Conservation (phyloP, 148 eudicot species). For the Cornus suecica region DNA sequence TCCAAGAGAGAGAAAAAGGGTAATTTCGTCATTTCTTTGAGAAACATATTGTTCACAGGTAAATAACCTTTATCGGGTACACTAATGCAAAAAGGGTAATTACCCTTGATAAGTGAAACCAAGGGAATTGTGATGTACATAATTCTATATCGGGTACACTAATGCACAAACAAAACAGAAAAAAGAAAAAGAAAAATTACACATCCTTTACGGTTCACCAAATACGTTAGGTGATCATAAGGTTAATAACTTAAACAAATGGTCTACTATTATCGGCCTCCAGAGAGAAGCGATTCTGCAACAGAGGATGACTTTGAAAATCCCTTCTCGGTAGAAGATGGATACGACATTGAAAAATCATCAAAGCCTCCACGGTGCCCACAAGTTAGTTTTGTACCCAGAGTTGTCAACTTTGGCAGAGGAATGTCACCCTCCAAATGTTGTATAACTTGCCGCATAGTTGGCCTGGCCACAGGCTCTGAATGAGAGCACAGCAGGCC, state of each 20-base stretch:
- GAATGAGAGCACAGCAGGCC: slow-evolving; percentile 37
- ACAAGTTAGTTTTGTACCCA: background rate
- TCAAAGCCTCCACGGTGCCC: background rate
- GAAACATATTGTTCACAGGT: too few species aligned
- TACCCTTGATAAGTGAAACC: background rate
- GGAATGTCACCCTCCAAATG: slow-evolving; percentile 22
- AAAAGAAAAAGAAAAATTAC: too few species aligned
- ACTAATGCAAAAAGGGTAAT: too few species aligned
- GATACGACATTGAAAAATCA: slow-evolving; percentile 3
- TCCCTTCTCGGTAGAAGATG: background rate
- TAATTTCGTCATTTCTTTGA: too few species aligned
- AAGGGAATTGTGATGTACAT: background rate
- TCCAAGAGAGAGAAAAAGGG: too few species aligned
- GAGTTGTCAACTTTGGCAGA: background rate
- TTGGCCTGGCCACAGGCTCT: slow-evolving; percentile 32
- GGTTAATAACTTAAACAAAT: too few species aligned
- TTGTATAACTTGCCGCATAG: slow-evolving; percentile 33
- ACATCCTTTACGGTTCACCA: background rate
- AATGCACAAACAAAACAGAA: background rate
- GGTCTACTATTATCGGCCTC: slow-evolving; percentile 20
- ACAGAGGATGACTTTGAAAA: background rate
- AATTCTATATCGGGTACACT: background rate
- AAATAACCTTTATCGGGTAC: too few species aligned
- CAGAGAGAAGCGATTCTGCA: slow-evolving; percentile 8
- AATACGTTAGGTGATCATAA: too few species aligned